Conservation (phyloP, 306 rosid species). For the Begonia masoniana region DNA sequence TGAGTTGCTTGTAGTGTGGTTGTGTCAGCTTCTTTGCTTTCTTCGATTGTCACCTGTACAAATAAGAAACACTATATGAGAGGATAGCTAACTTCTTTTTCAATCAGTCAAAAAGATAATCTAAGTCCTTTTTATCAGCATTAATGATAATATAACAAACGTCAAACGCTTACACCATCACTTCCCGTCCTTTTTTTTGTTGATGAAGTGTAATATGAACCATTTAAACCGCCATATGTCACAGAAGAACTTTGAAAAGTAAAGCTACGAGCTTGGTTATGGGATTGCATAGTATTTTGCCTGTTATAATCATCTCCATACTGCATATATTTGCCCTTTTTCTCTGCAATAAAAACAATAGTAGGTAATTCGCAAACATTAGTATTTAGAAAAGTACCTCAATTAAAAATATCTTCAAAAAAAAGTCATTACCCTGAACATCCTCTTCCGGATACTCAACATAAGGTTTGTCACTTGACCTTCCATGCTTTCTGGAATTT, state of each 20-base stretch:
- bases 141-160: neutral
- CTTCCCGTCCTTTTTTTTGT: conserved; percentile 53
- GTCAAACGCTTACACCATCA: conserved; percentile 50
- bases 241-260: conserved; percentile 66
- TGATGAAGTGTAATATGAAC: conserved; percentile 50
- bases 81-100: too few relatives aligned
- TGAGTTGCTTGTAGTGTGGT: conserved; percentile 50
- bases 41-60: conserved; percentile 53
- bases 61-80: conserved; percentile 11
- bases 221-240: conserved; percentile 51
- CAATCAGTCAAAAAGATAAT: too few relatives aligned
- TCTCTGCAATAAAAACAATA: conserved; percentile 24
- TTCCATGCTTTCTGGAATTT: conserved; percentile 49
- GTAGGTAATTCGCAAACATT: too few relatives aligned
- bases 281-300: conserved; percentile 11
- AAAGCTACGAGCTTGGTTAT: conserved; percentile 44
- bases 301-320: conserved; percentile 14
- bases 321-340: conserved; percentile 32
- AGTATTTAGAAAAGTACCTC: too few relatives aligned
- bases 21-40: conserved; percentile 70
- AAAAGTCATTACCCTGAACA: conserved; percentile 34
- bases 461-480: conserved; percentile 25
- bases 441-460: conserved; percentile 47
- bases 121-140: too few relatives aligned
- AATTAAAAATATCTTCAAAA: too few relatives aligned